Evolutionary conservation across 352 stramenopile genomes (phyloP), one percentile per base, ranked within the genome.

Genomic region (Phytophthora brassicae): DNA sequence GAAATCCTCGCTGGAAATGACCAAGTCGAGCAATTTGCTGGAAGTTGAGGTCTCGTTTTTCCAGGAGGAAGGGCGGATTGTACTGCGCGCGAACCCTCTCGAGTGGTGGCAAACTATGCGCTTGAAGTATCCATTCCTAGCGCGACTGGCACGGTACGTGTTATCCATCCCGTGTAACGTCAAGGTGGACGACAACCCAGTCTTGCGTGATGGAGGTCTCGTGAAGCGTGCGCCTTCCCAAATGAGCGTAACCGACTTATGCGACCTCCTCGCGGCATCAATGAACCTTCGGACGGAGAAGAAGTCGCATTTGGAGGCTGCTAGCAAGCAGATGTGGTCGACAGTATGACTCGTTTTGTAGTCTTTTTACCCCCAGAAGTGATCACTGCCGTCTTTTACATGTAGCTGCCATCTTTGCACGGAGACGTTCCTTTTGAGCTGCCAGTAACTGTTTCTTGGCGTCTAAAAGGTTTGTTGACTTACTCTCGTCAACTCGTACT

Each of bases 1-100:
- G 19, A 92, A 90, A 66, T 81, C 83, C 11, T 73, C 81, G 6
- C 33, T 90, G 9, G 83, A 92, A 39, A 65, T 88, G 9, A 77
- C 71, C 12, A 89, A 90, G 57, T 89, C 81, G 4, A 89, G 66
- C n/a, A 92, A 90, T 42, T 64, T 90, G 46, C 54, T 92, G 3
- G 81, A 92, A 60, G 77, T 92, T 19, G 83, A 92, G 61, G 83
- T 92, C 4, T 89, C 81, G 9, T 90, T 89, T 44, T 87, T 90
- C 38, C 81, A 89, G 31, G 83, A 90, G 62, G 83, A 90, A 66
- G 64, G 65, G 0, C 68, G 70, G 12, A 88, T 92, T 29, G 69
- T 63, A 28, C 56, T 92, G 38, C 70, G 72, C 22, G 75, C 72
- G 6, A 92, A 88, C 29, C 81, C 83, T 8, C 74, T 90, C 11